phyloP scores from a whole-genome alignment of 2,329 filamentous ascomycete species.

The Pseudogymnoascus sp. region DNA sequence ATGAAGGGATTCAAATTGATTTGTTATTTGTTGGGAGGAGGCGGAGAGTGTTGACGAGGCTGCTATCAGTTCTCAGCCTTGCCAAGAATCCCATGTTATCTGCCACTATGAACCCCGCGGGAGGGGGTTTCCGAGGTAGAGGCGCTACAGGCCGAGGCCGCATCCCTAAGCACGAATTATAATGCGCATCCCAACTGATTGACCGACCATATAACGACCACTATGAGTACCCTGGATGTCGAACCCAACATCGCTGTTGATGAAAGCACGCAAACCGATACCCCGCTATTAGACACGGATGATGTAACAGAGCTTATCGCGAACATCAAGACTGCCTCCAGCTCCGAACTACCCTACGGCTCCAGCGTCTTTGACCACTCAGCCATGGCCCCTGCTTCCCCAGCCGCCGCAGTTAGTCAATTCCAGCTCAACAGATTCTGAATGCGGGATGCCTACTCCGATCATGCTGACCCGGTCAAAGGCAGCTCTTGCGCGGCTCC shows the following conservation, averaged over 20 bases:
- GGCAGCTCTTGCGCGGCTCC: constrained; percentile 45
- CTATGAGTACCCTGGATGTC: not conserved
- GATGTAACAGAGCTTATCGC: constrained; percentile 22
- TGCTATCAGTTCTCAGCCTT: not conserved
- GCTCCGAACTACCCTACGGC: constrained; percentile 9
- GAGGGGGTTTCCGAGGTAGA: not conserved
- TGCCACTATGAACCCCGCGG: not conserved
- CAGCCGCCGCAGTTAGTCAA: constrained; percentile 24
- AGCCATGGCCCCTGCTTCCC: constrained; percentile 27
- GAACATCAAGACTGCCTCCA: constrained; percentile 24
- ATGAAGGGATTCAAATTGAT: not conserved
- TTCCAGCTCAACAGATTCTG: constrained; percentile 1
- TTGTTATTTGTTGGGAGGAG: not conserved
- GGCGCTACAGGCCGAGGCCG: not conserved
- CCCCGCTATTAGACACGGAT: not conserved
- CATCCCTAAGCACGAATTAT: not conserved
- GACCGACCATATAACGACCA: not conserved
- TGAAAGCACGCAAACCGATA: not conserved
- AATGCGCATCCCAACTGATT: not conserved
- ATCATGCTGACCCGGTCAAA: constrained; percentile 14
- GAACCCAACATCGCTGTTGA: not conserved
- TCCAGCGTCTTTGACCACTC: constrained; percentile 22
- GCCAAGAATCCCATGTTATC: constrained; percentile 5
- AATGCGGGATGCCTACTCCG: not conserved
- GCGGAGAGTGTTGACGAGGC: not conserved